A percentile compares a stretch with the other conserved stretches of the same genome.
phyloP scores from a whole-genome alignment of 768 basidiomycete genomes.

The Agrocybe praecox region DNA sequence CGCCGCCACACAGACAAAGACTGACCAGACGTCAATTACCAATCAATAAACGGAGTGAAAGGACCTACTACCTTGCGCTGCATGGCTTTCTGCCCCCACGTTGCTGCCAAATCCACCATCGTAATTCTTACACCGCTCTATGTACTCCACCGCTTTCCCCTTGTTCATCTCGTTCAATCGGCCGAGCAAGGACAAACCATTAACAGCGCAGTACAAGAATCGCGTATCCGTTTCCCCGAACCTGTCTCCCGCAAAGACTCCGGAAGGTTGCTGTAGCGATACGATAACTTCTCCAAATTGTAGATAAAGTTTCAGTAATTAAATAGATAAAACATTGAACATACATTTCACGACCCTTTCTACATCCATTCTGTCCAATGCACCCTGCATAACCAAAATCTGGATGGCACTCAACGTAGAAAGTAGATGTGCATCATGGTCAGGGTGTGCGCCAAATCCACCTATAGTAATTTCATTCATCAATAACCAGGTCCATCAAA shows the following conservation, averaged over 20 bases:
- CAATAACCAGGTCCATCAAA: too few species aligned
- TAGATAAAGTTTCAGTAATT: neutral
- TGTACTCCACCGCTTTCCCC: conserved; percentile 70
- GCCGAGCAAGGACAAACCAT: conserved; percentile 80
- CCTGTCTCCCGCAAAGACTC: conserved; percentile 86
- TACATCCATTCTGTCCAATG: conserved; percentile 69
- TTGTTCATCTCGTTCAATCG: conserved; percentile 68
- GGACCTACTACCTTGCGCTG: conserved; percentile 70
- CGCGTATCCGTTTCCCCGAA: conserved; percentile 95
- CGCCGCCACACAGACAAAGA: conserved; percentile 87
- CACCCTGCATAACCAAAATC: conserved; percentile 84
- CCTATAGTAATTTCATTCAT: conserved; percentile 54
- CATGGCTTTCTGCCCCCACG: conserved; percentile 91
- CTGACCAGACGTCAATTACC: conserved; percentile 38
- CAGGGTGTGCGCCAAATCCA: conserved; percentile 89
- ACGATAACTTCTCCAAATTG: conserved; percentile 64
- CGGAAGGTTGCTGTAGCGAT: conserved; percentile 82
- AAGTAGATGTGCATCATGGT: conserved; percentile 88
- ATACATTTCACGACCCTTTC: conserved; percentile 76
- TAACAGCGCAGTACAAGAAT: conserved; percentile 88
- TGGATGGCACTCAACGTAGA: conserved; percentile 92
- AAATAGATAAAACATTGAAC: conserved; percentile 22
- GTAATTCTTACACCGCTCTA: conserved; percentile 83
- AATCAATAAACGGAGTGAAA: neutral
- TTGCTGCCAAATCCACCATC: conserved; percentile 92